Conservation (phyloP, 1,139 yeast species). For the Lodderomyces metapsilosis region DNA sequence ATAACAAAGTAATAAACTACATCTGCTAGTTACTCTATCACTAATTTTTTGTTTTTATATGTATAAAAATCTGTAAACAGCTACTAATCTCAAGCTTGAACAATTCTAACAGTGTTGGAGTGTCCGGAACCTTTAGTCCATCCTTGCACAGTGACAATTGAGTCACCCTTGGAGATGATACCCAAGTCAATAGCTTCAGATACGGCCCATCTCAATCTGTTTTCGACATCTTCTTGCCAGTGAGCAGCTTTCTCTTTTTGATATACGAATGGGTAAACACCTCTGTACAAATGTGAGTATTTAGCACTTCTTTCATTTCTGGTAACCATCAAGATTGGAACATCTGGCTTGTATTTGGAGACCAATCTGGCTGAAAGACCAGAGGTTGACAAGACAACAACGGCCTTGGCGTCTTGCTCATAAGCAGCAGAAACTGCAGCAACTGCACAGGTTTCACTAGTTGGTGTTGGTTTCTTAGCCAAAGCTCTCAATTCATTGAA, state of each 20-base stretch:
- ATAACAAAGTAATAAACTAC: not conserved
- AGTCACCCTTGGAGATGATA: slow-evolving; percentile 82
- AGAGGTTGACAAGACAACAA: slow-evolving; percentile 90
- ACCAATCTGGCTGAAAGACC: slow-evolving; percentile 95
- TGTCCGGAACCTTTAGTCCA: slow-evolving; percentile 99
- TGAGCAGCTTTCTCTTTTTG: slow-evolving; percentile 62
- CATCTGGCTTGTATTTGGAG: slow-evolving; percentile 95
- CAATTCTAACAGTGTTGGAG: slow-evolving; percentile 92
- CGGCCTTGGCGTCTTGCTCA: slow-evolving; percentile 96
- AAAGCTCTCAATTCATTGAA: slow-evolving; percentile 87
- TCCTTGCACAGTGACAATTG: slow-evolving; percentile 95
- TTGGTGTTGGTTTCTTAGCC: slow-evolving; percentile 85
- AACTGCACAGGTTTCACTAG: slow-evolving; percentile 95
- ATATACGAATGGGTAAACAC: slow-evolving; percentile 96
- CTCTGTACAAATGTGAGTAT: slow-evolving; percentile 94
- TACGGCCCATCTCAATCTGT: slow-evolving; percentile 92
- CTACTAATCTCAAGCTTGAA: slow-evolving; percentile 39
- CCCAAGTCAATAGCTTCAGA: slow-evolving; percentile 86
- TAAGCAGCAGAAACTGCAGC: slow-evolving; percentile 95
- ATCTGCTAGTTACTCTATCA: not conserved
- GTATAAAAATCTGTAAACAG: not conserved
- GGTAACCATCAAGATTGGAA: slow-evolving; percentile 97
- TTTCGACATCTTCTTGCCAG: slow-evolving; percentile 97
- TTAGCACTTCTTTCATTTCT: slow-evolving; percentile 93
- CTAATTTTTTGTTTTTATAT: slow-evolving; percentile 5